phyloP scores from a whole-genome alignment of 2,329 filamentous ascomycete species.

The Aspergillus felis region DNA sequence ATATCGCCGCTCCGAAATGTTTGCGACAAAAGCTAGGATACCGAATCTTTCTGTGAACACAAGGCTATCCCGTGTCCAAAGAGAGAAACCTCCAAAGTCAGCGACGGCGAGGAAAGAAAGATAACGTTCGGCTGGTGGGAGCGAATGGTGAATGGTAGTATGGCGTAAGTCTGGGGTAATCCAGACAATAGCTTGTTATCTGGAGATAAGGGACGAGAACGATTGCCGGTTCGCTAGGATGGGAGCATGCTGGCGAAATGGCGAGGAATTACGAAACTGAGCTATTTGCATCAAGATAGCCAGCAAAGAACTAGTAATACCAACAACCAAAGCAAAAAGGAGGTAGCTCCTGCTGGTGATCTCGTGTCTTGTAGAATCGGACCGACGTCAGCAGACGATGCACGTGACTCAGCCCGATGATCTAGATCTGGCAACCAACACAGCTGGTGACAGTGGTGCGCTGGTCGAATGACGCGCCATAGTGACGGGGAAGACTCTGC shows the following conservation, averaged over 20 bases:
- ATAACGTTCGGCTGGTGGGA: background rate
- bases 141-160: background rate
- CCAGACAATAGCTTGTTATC: too few relatives aligned
- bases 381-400: constrained; percentile 8
- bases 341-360: background rate
- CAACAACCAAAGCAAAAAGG: background rate
- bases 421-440: background rate
- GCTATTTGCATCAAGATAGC: background rate
- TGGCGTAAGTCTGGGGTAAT: background rate
- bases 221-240: background rate
- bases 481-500: background rate
- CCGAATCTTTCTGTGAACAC: background rate
- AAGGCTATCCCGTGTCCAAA: background rate
- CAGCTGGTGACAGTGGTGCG: too few relatives aligned
- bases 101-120: too few relatives aligned
- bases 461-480: background rate
- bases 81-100: background rate
- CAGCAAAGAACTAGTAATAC: background rate
- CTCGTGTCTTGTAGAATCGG: background rate
- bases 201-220: too few relatives aligned
- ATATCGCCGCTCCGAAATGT: background rate
- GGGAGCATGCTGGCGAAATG: background rate
- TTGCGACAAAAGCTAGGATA: background rate
- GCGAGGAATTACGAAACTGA: background rate
- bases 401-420: background rate